A percentile compares a stretch with the other conserved stretches of the same genome.
These are phyloP conservation scores for Phytophthora pisi DNA, from an alignment of 352 stramenopile genomes.

Conservation along the genomic window DNA sequence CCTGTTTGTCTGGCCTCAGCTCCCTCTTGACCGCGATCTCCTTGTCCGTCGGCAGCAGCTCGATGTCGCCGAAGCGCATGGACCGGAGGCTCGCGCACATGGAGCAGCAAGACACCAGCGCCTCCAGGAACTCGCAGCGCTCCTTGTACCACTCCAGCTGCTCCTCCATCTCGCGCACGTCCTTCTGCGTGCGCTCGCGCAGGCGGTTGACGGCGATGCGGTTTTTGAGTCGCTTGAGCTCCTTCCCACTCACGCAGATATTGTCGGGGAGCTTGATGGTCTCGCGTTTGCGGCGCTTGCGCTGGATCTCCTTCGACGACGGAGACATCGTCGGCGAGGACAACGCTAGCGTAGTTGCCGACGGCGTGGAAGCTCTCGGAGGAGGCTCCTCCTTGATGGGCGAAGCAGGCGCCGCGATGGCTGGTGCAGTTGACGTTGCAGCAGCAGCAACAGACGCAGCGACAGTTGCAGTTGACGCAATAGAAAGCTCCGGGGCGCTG, in stretches of 20 bases:
- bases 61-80: slow-evolving; percentile 20
- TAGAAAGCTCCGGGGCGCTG: neutral
- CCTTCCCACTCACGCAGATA: slow-evolving; percentile 39
- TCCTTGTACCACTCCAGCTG: slow-evolving; percentile 40
- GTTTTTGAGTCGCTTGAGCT: slow-evolving; percentile 64
- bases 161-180: slow-evolving; percentile 45
- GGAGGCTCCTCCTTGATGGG: neutral
- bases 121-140: slow-evolving; percentile 47
- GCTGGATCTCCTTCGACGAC: slow-evolving; percentile 9
- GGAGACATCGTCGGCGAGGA: slow-evolving; percentile 10
- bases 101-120: slow-evolving; percentile 27
- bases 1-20: neutral
- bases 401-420: neutral
- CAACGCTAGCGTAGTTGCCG: neutral
- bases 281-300: slow-evolving; percentile 54
- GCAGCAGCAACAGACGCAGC: neutral
- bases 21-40: slow-evolving; percentile 10
- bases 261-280: slow-evolving; percentile 52
- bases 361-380: neutral
- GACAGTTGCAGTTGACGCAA: neutral
- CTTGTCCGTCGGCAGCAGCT: slow-evolving; percentile 11
- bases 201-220: slow-evolving; percentile 49
- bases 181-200: slow-evolving; percentile 56
- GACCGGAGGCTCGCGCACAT: slow-evolving; percentile 30
- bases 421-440: neutral